These are phyloP conservation scores for Magnolia officinalis DNA, from an alignment of 164 flowering plant species.

Conservation along the genomic window DNA sequence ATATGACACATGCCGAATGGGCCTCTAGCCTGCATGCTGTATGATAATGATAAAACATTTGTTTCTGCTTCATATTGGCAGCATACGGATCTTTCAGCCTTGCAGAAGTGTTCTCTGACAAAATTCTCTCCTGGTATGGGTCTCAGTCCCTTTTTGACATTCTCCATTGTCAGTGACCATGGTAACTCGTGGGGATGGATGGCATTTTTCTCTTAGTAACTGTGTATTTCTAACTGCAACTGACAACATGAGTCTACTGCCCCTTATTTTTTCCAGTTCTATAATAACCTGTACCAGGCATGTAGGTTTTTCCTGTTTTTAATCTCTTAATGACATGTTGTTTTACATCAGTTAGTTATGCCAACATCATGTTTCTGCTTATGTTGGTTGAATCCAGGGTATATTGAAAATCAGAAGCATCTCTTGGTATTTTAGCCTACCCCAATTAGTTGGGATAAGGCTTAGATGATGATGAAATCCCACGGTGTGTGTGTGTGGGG, in stretches of 20 bases:
- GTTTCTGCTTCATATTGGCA: slow-evolving; percentile 23
- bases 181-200: background rate
- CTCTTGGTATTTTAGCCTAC: background rate
- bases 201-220: background rate
- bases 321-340: background rate
- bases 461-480: no score
- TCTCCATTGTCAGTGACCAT: background rate
- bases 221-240: background rate
- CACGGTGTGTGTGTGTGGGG: no score
- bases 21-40: no score
- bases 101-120: slow-evolving; percentile 61
- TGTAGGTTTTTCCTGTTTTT: background rate
- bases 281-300: background rate
- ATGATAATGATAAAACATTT: no score
- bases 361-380: background rate
- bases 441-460: no score
- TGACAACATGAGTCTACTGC: background rate
- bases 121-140: slow-evolving; percentile 53
- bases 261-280: background rate
- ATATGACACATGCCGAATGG: no score
- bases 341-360: background rate
- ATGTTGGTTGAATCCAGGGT: background rate
- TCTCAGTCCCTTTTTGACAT: background rate
- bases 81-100: slow-evolving; percentile 69
- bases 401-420: background rate